Conservation (phyloP, 2,329 filamentous ascomycete genomes). For the Pseudogymnoascus sp. region DNA sequence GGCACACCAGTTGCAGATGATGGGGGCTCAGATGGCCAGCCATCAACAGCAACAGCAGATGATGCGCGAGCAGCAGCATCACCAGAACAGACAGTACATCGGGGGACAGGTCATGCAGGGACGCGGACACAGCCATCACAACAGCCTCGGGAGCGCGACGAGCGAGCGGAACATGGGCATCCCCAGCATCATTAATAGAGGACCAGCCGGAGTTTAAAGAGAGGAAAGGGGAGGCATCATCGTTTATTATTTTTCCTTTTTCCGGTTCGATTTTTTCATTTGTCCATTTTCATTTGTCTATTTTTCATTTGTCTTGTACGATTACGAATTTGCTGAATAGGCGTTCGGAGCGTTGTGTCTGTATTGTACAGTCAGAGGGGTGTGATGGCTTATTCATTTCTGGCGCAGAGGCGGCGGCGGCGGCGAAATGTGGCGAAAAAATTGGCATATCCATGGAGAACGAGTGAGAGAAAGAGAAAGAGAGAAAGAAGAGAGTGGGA, state of each 20-base stretch:
- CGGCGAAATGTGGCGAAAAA: slow-evolving; percentile 2
- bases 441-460: not conserved
- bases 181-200: slow-evolving; percentile 7
- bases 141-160: not conserved
- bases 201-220: slow-evolving; percentile 8
- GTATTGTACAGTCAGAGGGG: not conserved
- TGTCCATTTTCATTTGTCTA: slow-evolving; percentile 1
- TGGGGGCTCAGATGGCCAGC: slow-evolving; percentile 17
- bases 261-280: not conserved
- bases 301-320: not conserved
- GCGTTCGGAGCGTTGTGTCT: not conserved
- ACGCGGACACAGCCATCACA: slow-evolving; percentile 21
- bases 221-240: not conserved
- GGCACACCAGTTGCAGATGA: not conserved
- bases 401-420: not conserved
- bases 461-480: not conserved
- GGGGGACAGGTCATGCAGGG: slow-evolving; percentile 23
- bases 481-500: not conserved
- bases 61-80: not conserved
- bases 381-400: slow-evolving; percentile 1
- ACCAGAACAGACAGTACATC: not conserved
- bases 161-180: slow-evolving; percentile 7
- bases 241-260: not conserved
- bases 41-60: slow-evolving; percentile 20
- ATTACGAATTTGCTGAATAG: slow-evolving; percentile 2